phyloP scores from a whole-genome alignment of 768 basidiomycete species.

The Pilatotrama ljubarskyi region DNA sequence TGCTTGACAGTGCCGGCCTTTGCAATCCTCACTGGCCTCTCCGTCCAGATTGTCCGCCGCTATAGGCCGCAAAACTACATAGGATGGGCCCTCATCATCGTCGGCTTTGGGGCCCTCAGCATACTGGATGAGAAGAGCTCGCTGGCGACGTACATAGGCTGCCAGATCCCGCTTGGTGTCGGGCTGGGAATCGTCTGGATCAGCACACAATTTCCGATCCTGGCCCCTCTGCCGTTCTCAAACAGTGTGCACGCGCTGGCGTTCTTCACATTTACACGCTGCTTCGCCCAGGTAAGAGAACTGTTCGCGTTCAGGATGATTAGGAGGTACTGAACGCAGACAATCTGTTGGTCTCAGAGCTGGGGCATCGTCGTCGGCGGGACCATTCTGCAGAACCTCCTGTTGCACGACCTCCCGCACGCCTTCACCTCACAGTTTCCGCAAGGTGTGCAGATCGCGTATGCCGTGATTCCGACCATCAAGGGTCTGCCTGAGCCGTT shows the following conservation, averaged over 20 bases:
- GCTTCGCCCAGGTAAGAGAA: slow-evolving; percentile 1
- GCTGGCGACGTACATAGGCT: slow-evolving; percentile 27
- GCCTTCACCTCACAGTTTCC: slow-evolving; percentile 28
- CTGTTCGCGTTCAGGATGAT: too few relatives aligned
- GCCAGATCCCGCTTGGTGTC: slow-evolving; percentile 28
- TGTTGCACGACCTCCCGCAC: slow-evolving; percentile 31
- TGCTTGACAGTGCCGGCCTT: slow-evolving; percentile 38
- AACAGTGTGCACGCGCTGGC: slow-evolving; percentile 35
- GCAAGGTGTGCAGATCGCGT: slow-evolving; percentile 27
- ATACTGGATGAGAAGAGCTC: slow-evolving; percentile 28
- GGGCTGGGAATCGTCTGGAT: slow-evolving; percentile 4
- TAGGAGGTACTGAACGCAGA: too few relatives aligned
- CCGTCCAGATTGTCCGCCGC: slow-evolving; percentile 30
- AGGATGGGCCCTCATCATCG: slow-evolving; percentile 19
- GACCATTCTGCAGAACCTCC: slow-evolving; percentile 38
- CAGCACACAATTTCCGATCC: slow-evolving; percentile 26
- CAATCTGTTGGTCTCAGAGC: slow-evolving; percentile 17
- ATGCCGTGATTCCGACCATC: slow-evolving; percentile 35
- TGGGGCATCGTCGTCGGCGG: slow-evolving; percentile 39
- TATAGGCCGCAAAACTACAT: slow-evolving; percentile 37
- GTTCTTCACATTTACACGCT: slow-evolving; percentile 28
- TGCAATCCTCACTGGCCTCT: slow-evolving; percentile 37
- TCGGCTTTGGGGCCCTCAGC: slow-evolving; percentile 24
- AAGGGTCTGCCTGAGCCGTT: slow-evolving; percentile 24
- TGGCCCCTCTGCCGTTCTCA: slow-evolving; percentile 28